phyloP scores from a whole-genome alignment of 148 eudicot species.

The Rhododendron kiyosumense region DNA sequence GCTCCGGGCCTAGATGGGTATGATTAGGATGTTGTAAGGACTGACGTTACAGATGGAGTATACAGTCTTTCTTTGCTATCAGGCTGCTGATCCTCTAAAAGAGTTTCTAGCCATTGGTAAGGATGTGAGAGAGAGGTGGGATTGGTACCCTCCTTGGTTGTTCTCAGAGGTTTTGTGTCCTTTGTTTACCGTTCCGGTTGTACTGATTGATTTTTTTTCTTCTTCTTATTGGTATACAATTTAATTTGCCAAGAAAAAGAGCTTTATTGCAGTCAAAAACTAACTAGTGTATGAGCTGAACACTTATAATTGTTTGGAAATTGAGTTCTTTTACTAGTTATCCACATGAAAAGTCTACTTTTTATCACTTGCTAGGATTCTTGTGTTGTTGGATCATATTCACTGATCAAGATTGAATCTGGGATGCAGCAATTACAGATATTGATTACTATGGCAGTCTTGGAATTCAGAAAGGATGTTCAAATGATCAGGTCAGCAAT shows the following conservation, averaged over 20 bases:
- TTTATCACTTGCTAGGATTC: neutral
- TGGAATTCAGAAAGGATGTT: constrained; percentile 58
- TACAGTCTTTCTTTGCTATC: too few species aligned
- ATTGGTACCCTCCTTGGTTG: neutral
- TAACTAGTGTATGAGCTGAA: neutral
- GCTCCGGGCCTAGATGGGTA: too few species aligned
- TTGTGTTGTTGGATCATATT: neutral
- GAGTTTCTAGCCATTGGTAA: neutral
- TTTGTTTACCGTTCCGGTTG: neutral
- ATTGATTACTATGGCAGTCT: constrained; percentile 68
- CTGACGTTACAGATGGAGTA: too few species aligned
- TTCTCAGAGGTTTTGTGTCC: too few species aligned
- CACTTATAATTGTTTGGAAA: neutral
- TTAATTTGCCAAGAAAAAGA: neutral
- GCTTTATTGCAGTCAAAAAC: neutral
- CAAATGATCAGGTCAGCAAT: constrained; percentile 53
- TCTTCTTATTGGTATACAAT: neutral
- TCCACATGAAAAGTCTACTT: neutral
- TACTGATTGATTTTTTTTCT: neutral
- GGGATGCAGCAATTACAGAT: constrained; percentile 84
- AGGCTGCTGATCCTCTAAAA: neutral
- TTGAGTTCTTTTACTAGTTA: neutral
- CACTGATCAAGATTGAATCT: constrained; percentile 10
- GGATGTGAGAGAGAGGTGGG: neutral
- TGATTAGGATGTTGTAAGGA: too few species aligned